phyloP scores from a whole-genome alignment of 2,329 filamentous ascomycete species.

The Pseudomassariella vexata region DNA sequence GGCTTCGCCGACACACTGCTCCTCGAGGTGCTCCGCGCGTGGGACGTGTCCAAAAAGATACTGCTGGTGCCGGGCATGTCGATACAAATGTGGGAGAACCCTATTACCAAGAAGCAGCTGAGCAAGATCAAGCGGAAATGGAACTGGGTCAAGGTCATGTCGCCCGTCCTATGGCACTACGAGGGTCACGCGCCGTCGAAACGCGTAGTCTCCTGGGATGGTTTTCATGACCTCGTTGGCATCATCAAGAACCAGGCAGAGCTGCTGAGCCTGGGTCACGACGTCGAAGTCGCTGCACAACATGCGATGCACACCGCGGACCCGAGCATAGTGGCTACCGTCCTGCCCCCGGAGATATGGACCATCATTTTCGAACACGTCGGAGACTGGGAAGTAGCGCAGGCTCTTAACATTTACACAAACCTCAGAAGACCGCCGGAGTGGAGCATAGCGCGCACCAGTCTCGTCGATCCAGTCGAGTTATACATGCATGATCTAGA shows the following conservation, averaged over 20 bases:
- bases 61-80: slow-evolving; percentile 87
- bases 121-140: slow-evolving; percentile 78
- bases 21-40: slow-evolving; percentile 74
- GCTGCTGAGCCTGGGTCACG: slow-evolving; percentile 66
- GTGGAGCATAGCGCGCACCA: slow-evolving; percentile 20
- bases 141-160: slow-evolving; percentile 79
- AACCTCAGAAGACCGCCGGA: slow-evolving; percentile 63
- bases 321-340: slow-evolving; percentile 29
- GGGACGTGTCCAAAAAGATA: slow-evolving; percentile 82
- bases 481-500: slow-evolving; percentile 75
- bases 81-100: slow-evolving; percentile 82
- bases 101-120: slow-evolving; percentile 81
- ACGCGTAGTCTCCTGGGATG: slow-evolving; percentile 54
- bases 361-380: slow-evolving; percentile 79
- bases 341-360: slow-evolving; percentile 82
- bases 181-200: slow-evolving; percentile 42
- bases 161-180: slow-evolving; percentile 79
- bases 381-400: slow-evolving; percentile 86
- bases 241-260: slow-evolving; percentile 75
- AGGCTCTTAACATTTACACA: slow-evolving; percentile 74
- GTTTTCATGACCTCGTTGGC: slow-evolving; percentile 65
- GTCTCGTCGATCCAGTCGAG: slow-evolving; percentile 54
- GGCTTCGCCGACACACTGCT: slow-evolving; percentile 78
- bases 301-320: slow-evolving; percentile 31
- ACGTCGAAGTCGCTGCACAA: slow-evolving; percentile 52